Base-by-base conservation (phyloP, 2,329 filamentous ascomycete genomes). In the Cercospora zeae-maydis region DNA sequence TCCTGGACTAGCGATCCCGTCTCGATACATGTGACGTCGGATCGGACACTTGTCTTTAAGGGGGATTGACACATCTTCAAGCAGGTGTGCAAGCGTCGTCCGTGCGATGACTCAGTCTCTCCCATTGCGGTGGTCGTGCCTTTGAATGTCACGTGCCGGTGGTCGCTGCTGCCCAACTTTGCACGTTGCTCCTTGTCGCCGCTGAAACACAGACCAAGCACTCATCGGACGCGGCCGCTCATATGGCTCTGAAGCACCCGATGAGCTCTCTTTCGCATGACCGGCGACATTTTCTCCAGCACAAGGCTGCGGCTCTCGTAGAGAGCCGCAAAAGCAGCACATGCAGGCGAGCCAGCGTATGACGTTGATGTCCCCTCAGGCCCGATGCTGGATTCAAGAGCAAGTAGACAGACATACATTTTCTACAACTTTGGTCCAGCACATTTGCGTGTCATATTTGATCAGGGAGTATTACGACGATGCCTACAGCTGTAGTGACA, bases 401-500 rank as follows among this genome's bases (percentile, higher is more conserved):
- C 47, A 52, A 52, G 47, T 30, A 24, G 27, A 30, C 47, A 52
- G 24, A 3, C 24, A 27, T 27, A 27, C 27, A 52, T 52, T 33
- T 52, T 24, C 24, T 52, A 30, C 47, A 21, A 33, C 47, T 52
- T 8, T 31, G 21, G 39, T 45, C 47, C 4, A 52, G 24, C 47
- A 19, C 13, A 30, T 52, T 33, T 30, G 47, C 24, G 21, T 13
- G 3, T 30, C 27, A n/a, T 3, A 56, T 56, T 19, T 8, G 21
- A 27, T 27, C 16, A 3, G 34, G 9, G 16, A 34, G 14, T n/a
- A 56, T 21, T 19, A 13, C 34, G 13, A 60, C 45, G 9, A 69
- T 69, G 67, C 67, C 67, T 24, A 58, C 53, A 10, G 67, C 67
- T 11, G 65, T 69, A 11, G 67, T 69, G 13, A 67, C 67, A 27